These are phyloP conservation scores for Naganishia cerealis DNA, from an alignment of 1,284 basidiomycete species.

Conservation along the genomic window DNA sequence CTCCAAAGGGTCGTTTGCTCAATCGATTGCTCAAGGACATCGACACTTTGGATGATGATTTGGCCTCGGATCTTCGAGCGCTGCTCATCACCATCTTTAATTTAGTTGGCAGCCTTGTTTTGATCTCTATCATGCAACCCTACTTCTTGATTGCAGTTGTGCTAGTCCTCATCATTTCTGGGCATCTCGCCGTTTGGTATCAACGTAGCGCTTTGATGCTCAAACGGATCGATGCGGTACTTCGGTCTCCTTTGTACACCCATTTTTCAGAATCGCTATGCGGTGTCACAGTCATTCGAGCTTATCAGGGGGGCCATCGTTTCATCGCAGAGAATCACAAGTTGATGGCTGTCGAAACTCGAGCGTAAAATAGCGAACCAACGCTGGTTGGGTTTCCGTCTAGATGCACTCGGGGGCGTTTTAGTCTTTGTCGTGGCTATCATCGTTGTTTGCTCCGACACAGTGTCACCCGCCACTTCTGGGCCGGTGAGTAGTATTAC, in stretches of 20 bases:
- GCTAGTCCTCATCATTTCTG: too few relatives aligned
- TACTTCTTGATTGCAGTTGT: too few relatives aligned
- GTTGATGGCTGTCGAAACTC: constrained; percentile 40
- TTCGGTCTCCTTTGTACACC: constrained; percentile 45
- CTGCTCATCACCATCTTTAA: too few relatives aligned
- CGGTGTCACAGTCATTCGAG: constrained; percentile 42
- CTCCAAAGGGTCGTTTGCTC: constrained; percentile 61
- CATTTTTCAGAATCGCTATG: constrained; percentile 47
- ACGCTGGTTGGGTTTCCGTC: constrained; percentile 47
- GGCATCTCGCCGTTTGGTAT: constrained; percentile 44
- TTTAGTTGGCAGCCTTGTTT: too few relatives aligned
- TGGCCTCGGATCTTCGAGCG: too few relatives aligned
- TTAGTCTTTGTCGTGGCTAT: constrained; percentile 42
- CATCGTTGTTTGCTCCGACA: constrained; percentile 45
- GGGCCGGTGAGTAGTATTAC: constrained; percentile 32
- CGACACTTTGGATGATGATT: constrained; percentile 41
- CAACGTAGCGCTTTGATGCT: constrained; percentile 47
- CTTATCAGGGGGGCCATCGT: constrained; percentile 40
- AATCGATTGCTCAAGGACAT: constrained; percentile 61
- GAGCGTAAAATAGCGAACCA: constrained; percentile 34
- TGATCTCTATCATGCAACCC: too few relatives aligned
- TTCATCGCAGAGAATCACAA: constrained; percentile 39
- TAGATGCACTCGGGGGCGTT: constrained; percentile 41
- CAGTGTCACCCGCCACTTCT: constrained; percentile 40
- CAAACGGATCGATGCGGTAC: constrained; percentile 46